Evolutionary conservation across 768 basidiomycete species (phyloP), one percentile per base, ranked within the genome.

Genomic region (Fistulinella prunicolor): DNA sequence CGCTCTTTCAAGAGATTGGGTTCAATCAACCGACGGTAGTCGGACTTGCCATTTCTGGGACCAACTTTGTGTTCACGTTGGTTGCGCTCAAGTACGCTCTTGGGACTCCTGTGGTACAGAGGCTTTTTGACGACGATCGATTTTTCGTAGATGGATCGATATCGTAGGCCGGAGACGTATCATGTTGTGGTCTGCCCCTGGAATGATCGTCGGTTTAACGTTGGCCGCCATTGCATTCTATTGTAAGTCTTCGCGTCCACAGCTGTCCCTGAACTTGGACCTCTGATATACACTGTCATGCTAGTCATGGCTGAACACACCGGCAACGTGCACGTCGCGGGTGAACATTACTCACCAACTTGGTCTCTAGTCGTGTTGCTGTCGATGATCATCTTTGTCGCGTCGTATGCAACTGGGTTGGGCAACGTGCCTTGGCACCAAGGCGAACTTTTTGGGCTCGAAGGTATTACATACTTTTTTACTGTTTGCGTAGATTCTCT

Each of bases 361-460:
- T 89, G 82, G 83, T 85, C 83, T 4, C 76, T 75, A 1, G 67
- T 86, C 49, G 85, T 91, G 3, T 65, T 91, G n/a, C 51, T 84
- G 6, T 78, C 84, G n/a, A 91, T 92, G 86, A 81, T 93, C 54
- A 61, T 87, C 55, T 92, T 85, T 66, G 88, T 90, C 19, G 85
- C 85, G 1, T 84, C 84, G 9, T 93, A 92, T 59, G 90, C 87
- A 0, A 85, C 79, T 2, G 85, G 88, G 4, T 68, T 89, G 16
- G 88, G 88, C 1, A 87, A 88, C 58, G 81, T 89, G 2, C 89
- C 89, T 0, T 91, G 89, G 89, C 87, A 89, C 58, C 89, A 90
- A 64, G 88, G 87, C 38, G 89, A 91, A 61, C 74, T 93, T 9
- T 92, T 92, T 68, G 73, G 76, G 17, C 76, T 91, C 32, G 86